A percentile compares a stretch with the other conserved stretches of the same genome.
Evolutionary conservation across 768 basidiomycete genomes (phyloP).

Genomic region (Megacollybia marginata): DNA sequence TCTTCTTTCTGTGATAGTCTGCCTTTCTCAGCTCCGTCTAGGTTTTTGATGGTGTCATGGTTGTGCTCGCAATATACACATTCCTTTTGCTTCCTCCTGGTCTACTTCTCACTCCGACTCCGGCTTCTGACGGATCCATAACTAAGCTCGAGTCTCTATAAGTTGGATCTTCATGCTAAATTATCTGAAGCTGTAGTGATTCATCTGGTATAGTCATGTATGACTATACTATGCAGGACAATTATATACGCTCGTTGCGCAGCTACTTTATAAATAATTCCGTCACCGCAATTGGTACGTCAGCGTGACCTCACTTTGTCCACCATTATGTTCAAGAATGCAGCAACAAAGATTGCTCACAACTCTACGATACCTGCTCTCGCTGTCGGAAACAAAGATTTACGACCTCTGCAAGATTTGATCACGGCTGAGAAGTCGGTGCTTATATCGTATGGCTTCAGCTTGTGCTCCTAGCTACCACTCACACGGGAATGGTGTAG

Average conservation of each 20-base stretch:
- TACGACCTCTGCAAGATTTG: slow-evolving; percentile 78
- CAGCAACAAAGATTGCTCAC: slow-evolving; percentile 81
- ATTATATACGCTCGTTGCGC: too few species aligned
- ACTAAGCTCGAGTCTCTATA: too few species aligned
- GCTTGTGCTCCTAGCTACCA: not conserved
- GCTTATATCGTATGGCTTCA: slow-evolving; percentile 54
- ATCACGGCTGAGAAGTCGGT: slow-evolving; percentile 86
- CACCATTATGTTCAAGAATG: slow-evolving; percentile 62
- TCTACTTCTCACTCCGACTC: not conserved
- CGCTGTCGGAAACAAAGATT: slow-evolving; percentile 60
- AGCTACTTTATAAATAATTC: too few species aligned
- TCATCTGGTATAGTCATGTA: too few species aligned
- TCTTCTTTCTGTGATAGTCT: not conserved
- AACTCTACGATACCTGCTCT: slow-evolving; percentile 76
- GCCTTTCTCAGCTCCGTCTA: not conserved
- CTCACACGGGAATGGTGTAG: slow-evolving; percentile 22
- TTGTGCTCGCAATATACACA: slow-evolving; percentile 20
- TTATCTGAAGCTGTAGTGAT: too few species aligned
- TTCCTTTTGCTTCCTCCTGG: slow-evolving; percentile 22
- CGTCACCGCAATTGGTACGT: too few species aligned
- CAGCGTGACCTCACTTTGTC: too few species aligned
- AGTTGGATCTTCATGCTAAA: too few species aligned
- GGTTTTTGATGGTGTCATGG: slow-evolving; percentile 21
- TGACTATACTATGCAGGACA: too few species aligned
- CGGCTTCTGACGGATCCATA: too few species aligned